phyloP scores from a whole-genome alignment of 2,329 filamentous ascomycete genomes.

The Curvularia spicifera region DNA sequence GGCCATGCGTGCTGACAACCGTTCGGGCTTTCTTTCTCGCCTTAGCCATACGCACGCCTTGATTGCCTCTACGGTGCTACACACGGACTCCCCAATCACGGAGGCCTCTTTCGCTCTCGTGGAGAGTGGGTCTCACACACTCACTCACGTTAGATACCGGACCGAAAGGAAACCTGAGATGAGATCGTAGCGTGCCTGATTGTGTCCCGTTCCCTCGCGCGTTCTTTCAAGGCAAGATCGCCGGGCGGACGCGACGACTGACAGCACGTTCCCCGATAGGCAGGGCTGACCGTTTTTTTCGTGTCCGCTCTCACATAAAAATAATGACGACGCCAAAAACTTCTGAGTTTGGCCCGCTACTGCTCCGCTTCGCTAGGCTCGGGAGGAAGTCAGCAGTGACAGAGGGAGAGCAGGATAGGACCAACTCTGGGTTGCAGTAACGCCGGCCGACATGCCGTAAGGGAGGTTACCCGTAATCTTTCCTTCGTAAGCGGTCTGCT shows the following conservation, averaged over 20 bases:
- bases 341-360: not conserved
- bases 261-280: constrained; percentile 30
- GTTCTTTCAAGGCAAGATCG: constrained; percentile 21
- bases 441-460: constrained; percentile 9
- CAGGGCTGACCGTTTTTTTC: constrained; percentile 25
- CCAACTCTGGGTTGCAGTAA: constrained; percentile 8
- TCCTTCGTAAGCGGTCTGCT: not conserved
- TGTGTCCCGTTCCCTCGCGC: constrained; percentile 13
- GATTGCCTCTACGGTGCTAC: constrained; percentile 2
- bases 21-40: constrained; percentile 20
- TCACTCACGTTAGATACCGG: constrained; percentile 16
- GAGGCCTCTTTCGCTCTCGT: not conserved
- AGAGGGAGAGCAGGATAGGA: not conserved
- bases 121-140: constrained; percentile 9
- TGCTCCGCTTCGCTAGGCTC: constrained; percentile 4
- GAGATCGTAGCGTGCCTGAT: constrained; percentile 27
- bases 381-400: constrained; percentile 1
- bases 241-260: constrained; percentile 32
- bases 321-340: constrained; percentile 8
- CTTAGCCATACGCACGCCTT: constrained; percentile 13
- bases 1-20: constrained; percentile 8
- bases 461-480: constrained; percentile 5
- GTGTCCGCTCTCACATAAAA: not conserved
- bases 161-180: constrained; percentile 21
- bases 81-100: constrained; percentile 18